Conservation (phyloP, 2,329 filamentous ascomycete species). For the Pleurostoma richardsiae region DNA sequence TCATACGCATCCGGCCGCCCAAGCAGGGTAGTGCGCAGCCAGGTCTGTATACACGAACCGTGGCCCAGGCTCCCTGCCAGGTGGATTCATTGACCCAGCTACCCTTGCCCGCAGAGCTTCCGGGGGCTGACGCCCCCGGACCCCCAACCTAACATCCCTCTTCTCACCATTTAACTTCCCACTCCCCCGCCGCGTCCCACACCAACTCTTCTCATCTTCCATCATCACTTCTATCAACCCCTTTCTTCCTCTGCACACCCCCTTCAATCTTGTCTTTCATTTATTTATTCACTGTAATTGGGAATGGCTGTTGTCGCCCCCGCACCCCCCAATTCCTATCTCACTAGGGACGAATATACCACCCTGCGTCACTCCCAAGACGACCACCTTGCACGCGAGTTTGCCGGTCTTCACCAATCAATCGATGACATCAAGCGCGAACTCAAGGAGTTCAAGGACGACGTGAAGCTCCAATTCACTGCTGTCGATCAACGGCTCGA, state of each 20-base stretch:
- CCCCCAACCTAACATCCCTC: neutral
- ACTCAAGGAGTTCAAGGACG: slow-evolving; percentile 1
- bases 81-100: neutral
- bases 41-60: neutral
- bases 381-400: neutral
- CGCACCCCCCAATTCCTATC: neutral
- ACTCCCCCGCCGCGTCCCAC: neutral
- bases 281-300: neutral
- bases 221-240: neutral
- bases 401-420: neutral
- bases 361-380: neutral
- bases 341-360: neutral
- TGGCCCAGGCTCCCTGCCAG: neutral
- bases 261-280: neutral
- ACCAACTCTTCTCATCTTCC: neutral
- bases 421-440: neutral
- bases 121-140: neutral
- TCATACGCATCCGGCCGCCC: no score
- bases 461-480: neutral
- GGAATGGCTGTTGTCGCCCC: neutral
- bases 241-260: neutral
- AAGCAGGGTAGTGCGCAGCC: no score
- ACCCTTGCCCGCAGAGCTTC: neutral
- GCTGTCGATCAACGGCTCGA: neutral
- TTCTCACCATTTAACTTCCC: neutral